Base-by-base conservation (phyloP, 352 stramenopile species). In the Phytophthora colocasiae region DNA sequence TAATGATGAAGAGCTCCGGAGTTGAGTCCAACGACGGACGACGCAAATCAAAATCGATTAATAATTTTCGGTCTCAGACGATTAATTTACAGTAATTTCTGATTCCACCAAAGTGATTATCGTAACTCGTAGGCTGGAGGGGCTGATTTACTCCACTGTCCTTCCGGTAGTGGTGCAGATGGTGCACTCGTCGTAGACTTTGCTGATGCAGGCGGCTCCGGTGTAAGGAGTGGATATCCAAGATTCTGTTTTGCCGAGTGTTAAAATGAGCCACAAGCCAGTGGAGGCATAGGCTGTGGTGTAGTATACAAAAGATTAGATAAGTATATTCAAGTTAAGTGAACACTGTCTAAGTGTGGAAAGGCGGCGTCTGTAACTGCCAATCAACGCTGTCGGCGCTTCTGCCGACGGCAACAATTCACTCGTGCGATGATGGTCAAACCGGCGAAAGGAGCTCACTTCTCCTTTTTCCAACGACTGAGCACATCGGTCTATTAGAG, bases 1-100 rank as follows among this genome's bases (percentile, higher is more conserved):
- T 66, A 60, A 32, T 29, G 59, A 32, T 29, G 59, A 32, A 64
- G 61, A 58, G 61, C 40, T 36, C 29, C 19, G 19, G 19, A 22
- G 22, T 22, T 22, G 22, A 22, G 22, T 47, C 26, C 14, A 19
- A 51, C 58, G 58, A 60, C 29, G 31, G 22, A 46, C 58, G 48
- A 59, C 27, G 39, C 58, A 59, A 58, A 65, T 65, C 57, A 58
- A 58, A 63, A 68, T 69, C 61, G 61, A 69, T 48, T 69, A 69
- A 64, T 69, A 69, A 19, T 46, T 45, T 10, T 15, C 31, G 31
- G 36, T 32, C 41, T 57, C 60, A 66, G 58, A 66, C 26, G 49
- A 15, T 36, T 44, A 62, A 61, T 19, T 19, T 19, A 19, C 19
- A 19, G 19, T 19, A 19, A 19, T 62, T 67, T 66, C 59, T 67